Conservation (phyloP, 495 filamentous ascomycete species). For the Penicillium goetzii region DNA sequence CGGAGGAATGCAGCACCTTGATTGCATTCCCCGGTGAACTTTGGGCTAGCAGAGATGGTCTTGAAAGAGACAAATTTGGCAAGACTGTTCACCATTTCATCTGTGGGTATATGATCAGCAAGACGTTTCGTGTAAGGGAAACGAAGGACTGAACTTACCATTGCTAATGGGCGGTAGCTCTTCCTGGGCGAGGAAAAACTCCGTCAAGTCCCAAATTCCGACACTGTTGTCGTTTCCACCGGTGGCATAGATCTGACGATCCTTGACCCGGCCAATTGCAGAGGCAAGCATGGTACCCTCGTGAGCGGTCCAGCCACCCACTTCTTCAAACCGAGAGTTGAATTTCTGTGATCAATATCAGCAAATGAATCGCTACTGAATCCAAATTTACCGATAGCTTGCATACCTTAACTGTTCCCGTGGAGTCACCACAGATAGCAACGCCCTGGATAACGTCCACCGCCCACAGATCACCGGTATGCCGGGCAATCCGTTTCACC, state of each 20-base stretch:
- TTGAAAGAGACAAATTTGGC: conserved; percentile 85
- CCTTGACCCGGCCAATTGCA: conserved; percentile 65
- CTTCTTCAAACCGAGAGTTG: conserved; percentile 84
- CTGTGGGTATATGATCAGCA: conserved; percentile 37
- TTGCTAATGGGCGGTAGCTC: conserved; percentile 59
- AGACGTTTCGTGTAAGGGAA: background rate
- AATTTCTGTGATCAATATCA: conserved; percentile 62
- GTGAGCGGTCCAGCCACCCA: conserved; percentile 84
- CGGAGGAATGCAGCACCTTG: conserved; percentile 90
- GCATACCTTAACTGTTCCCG: conserved; percentile 76
- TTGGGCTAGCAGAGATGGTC: conserved; percentile 82
- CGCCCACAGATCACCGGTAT: conserved; percentile 83
- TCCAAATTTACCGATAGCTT: background rate
- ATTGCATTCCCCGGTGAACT: conserved; percentile 86
- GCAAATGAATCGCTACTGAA: background rate
- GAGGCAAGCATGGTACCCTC: conserved; percentile 87
- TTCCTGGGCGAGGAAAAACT: conserved; percentile 50
- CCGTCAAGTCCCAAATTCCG: conserved; percentile 81
- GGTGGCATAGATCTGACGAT: conserved; percentile 79
- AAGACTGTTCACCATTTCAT: conserved; percentile 82
- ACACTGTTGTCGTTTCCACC: conserved; percentile 93
- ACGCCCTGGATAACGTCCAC: conserved; percentile 80
- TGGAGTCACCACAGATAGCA: conserved; percentile 80
- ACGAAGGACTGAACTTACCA: conserved; percentile 40
- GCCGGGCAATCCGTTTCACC: conserved; percentile 76